Evolutionary conservation across 176 grass and related monocot species (phyloP), one percentile per base, ranked within the genome.

Genomic region (sorghum (Sorghum bicolor)): DNA sequence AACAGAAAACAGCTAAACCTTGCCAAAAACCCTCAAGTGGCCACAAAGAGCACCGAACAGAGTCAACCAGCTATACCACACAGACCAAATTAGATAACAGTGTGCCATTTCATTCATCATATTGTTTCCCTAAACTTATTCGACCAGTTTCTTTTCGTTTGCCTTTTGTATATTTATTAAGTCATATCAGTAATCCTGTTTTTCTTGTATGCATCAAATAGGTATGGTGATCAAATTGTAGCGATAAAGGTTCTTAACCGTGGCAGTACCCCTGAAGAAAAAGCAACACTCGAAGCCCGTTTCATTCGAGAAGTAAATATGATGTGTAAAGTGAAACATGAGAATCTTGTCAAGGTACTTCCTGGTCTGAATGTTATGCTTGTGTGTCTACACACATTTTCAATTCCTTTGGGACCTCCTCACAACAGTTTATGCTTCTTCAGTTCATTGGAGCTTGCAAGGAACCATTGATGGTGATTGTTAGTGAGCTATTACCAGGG

Each of bases 371-470:
- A 50, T 22, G 52, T 8, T 26, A 79, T 10, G 52, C 66, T 55
- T 3, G 3, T 67, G n/a, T 70, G 29, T 6, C 16, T 85, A 34
- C 17, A 10, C 29, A 86, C 71, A 40, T 81, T 4, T 3, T 62
- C 25, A 5, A 39, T 76, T 74, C 64, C 62, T 32, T 28, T 24
- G 8, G 61, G 25, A 69, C 32, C 8, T 24, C 29, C 69, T 85
- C 1, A 20, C 32, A 72, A 62, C n/a, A 22, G 10, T 60, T 39
- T 75, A 4, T 72, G 9, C 32, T 63, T 71, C 6, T 83, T 9
- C 64, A 99, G 96, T 96, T 99, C 44, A 84, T 99, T 67, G 96
- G 96, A 83, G 93, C 96, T 74, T 99, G 96, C 81, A 99, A 99
- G 85, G 96, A 99, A 55, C 96, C 96, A 69, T 67, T 96, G 70